Percentiles rank a stretch among this genome's conserved stretches.
Evolutionary conservation across 2,329 filamentous ascomycete species (phyloP).

Genomic region (Beauveria rudraprayagi): DNA sequence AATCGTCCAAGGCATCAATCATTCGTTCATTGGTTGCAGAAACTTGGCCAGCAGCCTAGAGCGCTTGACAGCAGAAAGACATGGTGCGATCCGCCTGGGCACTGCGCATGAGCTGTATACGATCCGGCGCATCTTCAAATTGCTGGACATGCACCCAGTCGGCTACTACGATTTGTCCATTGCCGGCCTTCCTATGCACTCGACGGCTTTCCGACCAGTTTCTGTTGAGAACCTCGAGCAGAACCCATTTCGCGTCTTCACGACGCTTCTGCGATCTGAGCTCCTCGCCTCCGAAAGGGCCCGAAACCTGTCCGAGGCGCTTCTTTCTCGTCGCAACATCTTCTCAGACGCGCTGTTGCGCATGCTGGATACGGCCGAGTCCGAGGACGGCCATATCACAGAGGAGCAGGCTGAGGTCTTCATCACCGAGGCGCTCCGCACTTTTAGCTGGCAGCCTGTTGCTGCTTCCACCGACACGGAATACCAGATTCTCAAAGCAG

Average conservation of each 20-base stretch:
- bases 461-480: constrained; percentile 32
- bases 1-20: constrained; percentile 23
- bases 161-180: constrained; percentile 44
- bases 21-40: not conserved
- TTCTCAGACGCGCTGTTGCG: constrained; percentile 31
- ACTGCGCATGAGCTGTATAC: constrained; percentile 34
- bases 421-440: constrained; percentile 34
- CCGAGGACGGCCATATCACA: constrained; percentile 20
- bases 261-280: constrained; percentile 31
- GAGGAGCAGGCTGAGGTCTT: constrained; percentile 27
- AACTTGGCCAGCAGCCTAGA: not conserved
- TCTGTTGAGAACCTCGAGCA: constrained; percentile 23
- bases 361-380: constrained; percentile 29
- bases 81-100: constrained; percentile 43
- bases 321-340: constrained; percentile 30
- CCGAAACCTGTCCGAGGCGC: constrained; percentile 24
- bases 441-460: constrained; percentile 39
- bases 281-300: constrained; percentile 23
- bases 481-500: constrained; percentile 32
- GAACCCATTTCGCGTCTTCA: constrained; percentile 37
- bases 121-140: constrained; percentile 34
- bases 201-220: constrained; percentile 41
- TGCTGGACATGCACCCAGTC: constrained; percentile 41
- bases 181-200: constrained; percentile 41
- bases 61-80: constrained; percentile 23